Base-by-base conservation (phyloP, 352 stramenopile genomes). In the Pythium insidiosum region DNA sequence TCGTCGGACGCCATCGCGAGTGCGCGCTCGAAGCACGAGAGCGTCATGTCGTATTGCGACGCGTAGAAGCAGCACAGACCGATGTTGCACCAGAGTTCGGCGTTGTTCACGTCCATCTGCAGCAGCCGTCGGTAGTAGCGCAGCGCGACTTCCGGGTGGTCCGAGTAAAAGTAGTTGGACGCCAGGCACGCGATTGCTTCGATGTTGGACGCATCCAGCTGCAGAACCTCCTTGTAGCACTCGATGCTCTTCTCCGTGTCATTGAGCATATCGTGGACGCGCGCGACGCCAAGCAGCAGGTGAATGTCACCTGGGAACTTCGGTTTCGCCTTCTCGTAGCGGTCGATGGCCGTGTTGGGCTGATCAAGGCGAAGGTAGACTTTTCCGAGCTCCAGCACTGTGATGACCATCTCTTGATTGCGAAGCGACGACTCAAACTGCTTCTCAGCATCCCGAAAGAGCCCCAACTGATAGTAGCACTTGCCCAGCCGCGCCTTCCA, bases 41-140 rank as follows among this genome's bases (percentile, higher is more conserved):
- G 75, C 36, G 88, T 94, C 72, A 97, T 86, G 68, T 97, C 91
- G 72, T 97, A 97, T 65, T 97, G 78, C 18, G 78, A 77, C 12
- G 87, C 84, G 71, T 97, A 92, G 59, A 96, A 98, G 61, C 90
- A 97, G 62, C 86, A 97, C 11, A 97, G 71, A 0, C 85, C 90
- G 15, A 98, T 71, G 70, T 97, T 97, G 72, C 88, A 95, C 90
- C 92, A 98, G 23, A 98, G 69, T 67, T 97, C 90, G 13, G 86
- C 67, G 43, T 69, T 95, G 46, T 73, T 79, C 23, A 96, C 80
- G 48, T 94, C 88, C 83, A 96, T 96, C 58, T 97, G 85, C 19
- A 98, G 70, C 42, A 98, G 64, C 5, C 90, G 73, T 2, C 90
- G 74, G 54, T 97, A 98, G 73, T 96, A 97, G 30, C 88, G 77